phyloP scores from a whole-genome alignment of 202 grass and related monocot genomes.

The Carex arenaria region DNA sequence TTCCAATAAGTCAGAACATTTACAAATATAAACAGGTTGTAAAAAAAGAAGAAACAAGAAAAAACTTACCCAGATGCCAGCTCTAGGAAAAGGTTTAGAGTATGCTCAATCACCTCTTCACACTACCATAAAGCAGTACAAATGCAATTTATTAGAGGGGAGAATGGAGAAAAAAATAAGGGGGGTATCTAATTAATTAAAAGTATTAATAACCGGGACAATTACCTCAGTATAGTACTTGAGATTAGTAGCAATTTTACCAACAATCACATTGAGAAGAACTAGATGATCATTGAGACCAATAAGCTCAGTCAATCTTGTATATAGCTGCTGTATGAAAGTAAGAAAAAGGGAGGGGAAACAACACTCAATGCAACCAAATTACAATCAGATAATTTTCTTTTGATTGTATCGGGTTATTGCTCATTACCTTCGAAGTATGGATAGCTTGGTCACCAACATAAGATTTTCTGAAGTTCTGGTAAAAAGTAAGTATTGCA shows the following conservation, averaged over 20 bases:
- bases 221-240: conserved; percentile 90
- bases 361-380: background rate
- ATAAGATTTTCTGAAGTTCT: conserved; percentile 96
- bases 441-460: conserved; percentile 94
- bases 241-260: conserved; percentile 96
- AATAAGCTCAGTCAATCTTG: conserved; percentile 96
- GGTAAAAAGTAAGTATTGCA: conserved; percentile 90
- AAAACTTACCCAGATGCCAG: conserved; percentile 87
- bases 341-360: background rate
- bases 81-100: conserved; percentile 81
- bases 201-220: background rate
- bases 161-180: background rate
- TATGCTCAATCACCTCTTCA: conserved; percentile 95
- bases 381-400: conserved; percentile 6
- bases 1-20: conserved; percentile 32
- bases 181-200: background rate
- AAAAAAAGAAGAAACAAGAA: conserved; percentile 11
- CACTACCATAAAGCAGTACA: conserved; percentile 58
- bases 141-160: conserved; percentile 11
- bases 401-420: conserved; percentile 9
- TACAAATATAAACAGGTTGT: conserved; percentile 20
- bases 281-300: conserved; percentile 96
- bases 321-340: conserved; percentile 89
- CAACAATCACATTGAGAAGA: conserved; percentile 96
- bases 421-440: conserved; percentile 69